phyloP scores from a whole-genome alignment of 2,329 filamentous ascomycete species.

The Sphaerulina populicola region DNA sequence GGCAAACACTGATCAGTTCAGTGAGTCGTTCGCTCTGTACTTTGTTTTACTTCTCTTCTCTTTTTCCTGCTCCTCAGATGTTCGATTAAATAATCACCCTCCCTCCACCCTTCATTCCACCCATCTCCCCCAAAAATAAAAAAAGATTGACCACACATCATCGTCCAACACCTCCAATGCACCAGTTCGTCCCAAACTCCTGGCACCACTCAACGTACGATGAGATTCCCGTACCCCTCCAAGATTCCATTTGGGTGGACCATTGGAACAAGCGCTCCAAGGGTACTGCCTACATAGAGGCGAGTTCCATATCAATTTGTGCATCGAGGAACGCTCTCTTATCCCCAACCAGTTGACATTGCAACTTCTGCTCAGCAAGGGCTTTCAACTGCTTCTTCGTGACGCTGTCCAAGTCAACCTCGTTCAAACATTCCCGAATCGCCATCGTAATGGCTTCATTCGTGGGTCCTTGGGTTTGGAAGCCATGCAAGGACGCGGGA shows the following conservation, averaged over 20 bases:
- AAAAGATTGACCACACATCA: no score
- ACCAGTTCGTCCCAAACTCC: not conserved
- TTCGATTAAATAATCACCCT: not conserved
- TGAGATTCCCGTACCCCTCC: not conserved
- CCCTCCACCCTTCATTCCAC: no score
- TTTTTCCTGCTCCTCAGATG: not conserved
- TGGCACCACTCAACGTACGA: not conserved
- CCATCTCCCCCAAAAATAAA: no score
- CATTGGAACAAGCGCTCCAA: not conserved
- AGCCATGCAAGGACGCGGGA: slow-evolving; percentile 43
- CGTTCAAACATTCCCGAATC: slow-evolving; percentile 70
- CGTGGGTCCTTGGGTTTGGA: slow-evolving; percentile 60
- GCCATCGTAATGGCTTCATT: slow-evolving; percentile 75
- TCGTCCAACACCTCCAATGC: no score
- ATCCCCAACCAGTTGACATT: slow-evolving; percentile 80
- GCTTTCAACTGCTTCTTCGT: slow-evolving; percentile 90
- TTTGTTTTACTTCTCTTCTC: not conserved
- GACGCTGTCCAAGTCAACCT: slow-evolving; percentile 91
- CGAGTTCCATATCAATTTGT: slow-evolving; percentile 87
- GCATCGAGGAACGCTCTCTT: slow-evolving; percentile 81
- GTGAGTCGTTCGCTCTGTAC: not conserved
- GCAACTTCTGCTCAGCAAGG: slow-evolving; percentile 84
- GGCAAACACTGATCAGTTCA: not conserved
- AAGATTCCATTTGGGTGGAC: not conserved
- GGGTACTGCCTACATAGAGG: slow-evolving; percentile 31